Evolutionary conservation across 176 grass and related monocot genomes (phyloP), one percentile per base, ranked within the genome.

Genomic region (Themeda triandra): DNA sequence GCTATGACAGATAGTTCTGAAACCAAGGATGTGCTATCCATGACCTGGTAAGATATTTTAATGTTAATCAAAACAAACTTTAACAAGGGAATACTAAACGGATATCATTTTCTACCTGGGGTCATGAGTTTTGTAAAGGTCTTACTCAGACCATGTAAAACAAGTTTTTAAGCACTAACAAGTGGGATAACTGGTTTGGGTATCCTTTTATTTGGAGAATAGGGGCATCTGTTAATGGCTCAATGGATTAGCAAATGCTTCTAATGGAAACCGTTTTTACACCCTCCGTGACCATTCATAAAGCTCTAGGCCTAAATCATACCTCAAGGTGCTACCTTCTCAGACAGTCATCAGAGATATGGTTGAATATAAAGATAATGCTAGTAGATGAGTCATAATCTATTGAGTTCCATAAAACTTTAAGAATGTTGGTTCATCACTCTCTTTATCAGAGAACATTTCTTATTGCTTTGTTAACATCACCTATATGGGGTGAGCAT

Each of bases 1-100:
- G 71, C 86, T 73, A 91, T 71, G 59, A 73, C 80, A 29, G 81
- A 83, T 71, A 99, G 90, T 84, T 99, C 90, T 60, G 90, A 94
- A 72, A 92, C 84, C 25, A 89, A 84, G 63, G 85, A 76, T 62
- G 72, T 46, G 53, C 60, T 88, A 44, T 78, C 81, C 74, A 82
- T 87, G 39, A 94, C 81, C 97, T 99, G 90, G 7, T 77, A 83
- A 82, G 6, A 90, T 41, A 85, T 54, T 84, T 32, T 53, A 66
- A 6, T 77, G 48, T 79, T 13, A 90, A 78, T 65, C 6, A 80
- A 84, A 87, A 82, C 60, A 74, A 25, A 45, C 19, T 1, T 40
- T 80, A 63, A 74, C 31, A 87, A 84, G 6, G 4, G 27, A 60
- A 39, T 6, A 70, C 24, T 4, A 40, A 48, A 66, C 40, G 30